Evolutionary conservation across 176 grass and related monocot species (phyloP).

Genomic region (Otatea glauca): DNA sequence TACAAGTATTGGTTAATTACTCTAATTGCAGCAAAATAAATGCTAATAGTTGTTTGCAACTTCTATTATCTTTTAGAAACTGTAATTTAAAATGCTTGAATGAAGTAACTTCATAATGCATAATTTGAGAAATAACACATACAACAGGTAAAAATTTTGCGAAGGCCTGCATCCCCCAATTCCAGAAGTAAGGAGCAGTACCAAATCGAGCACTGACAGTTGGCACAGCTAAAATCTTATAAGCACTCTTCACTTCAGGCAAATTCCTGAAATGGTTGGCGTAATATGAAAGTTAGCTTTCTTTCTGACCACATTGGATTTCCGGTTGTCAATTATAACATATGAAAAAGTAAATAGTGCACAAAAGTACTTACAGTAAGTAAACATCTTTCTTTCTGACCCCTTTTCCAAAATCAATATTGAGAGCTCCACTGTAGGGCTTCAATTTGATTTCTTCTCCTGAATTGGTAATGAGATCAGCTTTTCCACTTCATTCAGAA

Average conservation of each 20-base stretch:
- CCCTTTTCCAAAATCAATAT: conserved; percentile 94
- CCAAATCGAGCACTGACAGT: conserved; percentile 94
- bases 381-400: conserved; percentile 86
- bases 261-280: conserved; percentile 73
- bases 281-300: conserved; percentile 24
- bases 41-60: background rate
- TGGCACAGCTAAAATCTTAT: conserved; percentile 84
- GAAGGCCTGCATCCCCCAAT: conserved; percentile 97
- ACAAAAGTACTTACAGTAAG: conserved; percentile 67
- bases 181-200: conserved; percentile 96
- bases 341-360: conserved; percentile 1
- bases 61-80: background rate
- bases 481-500: conserved; percentile 19
- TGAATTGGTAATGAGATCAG: conserved; percentile 41
- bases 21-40: background rate
- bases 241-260: conserved; percentile 84
- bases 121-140: conserved; percentile 48
- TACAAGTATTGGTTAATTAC: background rate
- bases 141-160: conserved; percentile 77
- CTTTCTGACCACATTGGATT: background rate
- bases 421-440: conserved; percentile 85
- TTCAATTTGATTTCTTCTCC: conserved; percentile 87
- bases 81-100: background rate
- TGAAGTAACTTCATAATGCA: conserved; percentile 13
- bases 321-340: background rate